Evolutionary conservation across 495 filamentous ascomycete species (phyloP).

Genomic region (Viridothelium virens): DNA sequence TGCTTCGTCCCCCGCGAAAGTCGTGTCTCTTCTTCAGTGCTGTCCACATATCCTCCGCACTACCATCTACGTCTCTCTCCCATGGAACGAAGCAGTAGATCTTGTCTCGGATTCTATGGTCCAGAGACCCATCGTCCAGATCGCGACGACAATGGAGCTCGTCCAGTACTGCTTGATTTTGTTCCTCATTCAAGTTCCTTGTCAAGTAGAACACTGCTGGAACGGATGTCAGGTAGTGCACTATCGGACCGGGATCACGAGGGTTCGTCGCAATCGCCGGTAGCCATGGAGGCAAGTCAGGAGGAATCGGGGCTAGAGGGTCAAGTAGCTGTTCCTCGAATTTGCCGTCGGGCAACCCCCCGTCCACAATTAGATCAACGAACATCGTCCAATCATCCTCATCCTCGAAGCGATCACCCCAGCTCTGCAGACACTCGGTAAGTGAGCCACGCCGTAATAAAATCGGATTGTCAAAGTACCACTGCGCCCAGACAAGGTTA

Average conservation of each 20-base stretch:
- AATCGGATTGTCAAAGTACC: not conserved
- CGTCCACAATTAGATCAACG: not conserved
- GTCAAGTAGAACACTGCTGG: constrained; percentile 6
- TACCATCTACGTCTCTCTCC: not conserved
- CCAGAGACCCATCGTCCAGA: not conserved
- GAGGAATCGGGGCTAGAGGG: not conserved
- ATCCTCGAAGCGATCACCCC: not conserved
- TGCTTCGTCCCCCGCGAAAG: not conserved
- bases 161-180: not conserved
- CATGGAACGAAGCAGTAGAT: not conserved
- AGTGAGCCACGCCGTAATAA: not conserved
- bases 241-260: not conserved
- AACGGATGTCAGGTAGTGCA: not conserved
- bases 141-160: not conserved
- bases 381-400: not conserved
- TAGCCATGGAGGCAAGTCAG: not conserved
- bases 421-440: not conserved
- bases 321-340: not conserved
- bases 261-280: not conserved
- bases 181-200: not conserved
- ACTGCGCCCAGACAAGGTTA: constrained; percentile 2
- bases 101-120: not conserved
- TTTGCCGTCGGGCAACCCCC: not conserved
- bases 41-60: not conserved
- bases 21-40: not conserved